Conservation (phyloP, 495 filamentous ascomycete genomes). For the Trichoderma asperelloides region DNA sequence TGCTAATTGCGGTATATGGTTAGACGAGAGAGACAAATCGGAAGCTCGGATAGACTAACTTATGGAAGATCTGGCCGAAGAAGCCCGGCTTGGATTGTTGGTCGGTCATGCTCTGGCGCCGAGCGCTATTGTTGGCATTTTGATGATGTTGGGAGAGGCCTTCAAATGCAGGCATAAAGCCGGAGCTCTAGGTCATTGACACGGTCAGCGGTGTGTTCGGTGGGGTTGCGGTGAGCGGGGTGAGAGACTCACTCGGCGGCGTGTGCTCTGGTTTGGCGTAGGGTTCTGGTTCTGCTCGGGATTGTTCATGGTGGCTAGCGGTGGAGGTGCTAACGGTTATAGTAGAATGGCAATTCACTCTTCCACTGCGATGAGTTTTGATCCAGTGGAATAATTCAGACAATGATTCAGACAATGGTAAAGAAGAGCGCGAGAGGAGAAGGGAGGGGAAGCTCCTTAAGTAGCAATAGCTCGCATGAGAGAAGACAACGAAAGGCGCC, state of each 20-base stretch:
- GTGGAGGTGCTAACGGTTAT: not conserved
- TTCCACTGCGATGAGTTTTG: not conserved
- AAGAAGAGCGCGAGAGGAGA: not conserved
- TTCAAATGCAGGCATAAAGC: conserved; percentile 10
- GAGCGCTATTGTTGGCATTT: conserved; percentile 2
- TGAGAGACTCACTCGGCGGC: not conserved
- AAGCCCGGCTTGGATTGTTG: conserved; percentile 5
- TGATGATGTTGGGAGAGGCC: not conserved
- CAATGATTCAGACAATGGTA: not conserved
- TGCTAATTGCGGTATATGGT: not conserved
- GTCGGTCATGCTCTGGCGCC: conserved; percentile 8
- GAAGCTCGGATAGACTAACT: not conserved
- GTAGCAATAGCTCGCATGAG: not conserved
- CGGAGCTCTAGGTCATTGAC: not conserved
- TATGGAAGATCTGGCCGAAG: conserved; percentile 9
- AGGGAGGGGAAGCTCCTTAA: conserved; percentile 5
- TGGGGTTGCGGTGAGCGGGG: not conserved
- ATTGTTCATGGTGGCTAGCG: not conserved
- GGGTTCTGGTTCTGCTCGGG: not conserved
- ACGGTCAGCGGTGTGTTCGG: not conserved
- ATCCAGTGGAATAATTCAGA: not conserved
- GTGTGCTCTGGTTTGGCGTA: not conserved
- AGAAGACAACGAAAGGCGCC: not conserved
- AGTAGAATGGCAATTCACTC: not conserved
- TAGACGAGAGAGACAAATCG: not conserved